Evolutionary conservation across 2,329 filamentous ascomycete species (phyloP), one percentile per base, ranked within the genome.

Genomic region (Kalmusia sp.): DNA sequence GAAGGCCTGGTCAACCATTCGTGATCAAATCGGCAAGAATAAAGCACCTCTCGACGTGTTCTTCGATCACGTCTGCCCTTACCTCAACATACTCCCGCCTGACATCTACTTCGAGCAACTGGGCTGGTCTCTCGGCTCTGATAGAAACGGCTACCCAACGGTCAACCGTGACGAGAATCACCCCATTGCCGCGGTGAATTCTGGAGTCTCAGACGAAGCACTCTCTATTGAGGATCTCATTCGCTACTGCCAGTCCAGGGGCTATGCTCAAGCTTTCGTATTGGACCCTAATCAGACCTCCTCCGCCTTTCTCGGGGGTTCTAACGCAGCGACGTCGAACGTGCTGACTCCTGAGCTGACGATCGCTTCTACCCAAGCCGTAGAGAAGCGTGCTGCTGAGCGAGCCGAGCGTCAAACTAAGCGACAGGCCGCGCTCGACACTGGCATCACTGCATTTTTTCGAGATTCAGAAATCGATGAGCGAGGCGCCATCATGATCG

Each of bases 1-100:
- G 41, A 83, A 82, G 63, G 80, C 82, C 15, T 85, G 83, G 74
- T 84, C 82, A 27, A 76, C 78, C 54, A 74, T 83, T 41, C 78
- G 82, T 41, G 82, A 84, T 60, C 72, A 78, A 38, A 65, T 80
- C 47, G 79, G 81, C 61, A 79, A 79, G 57, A 68, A 72, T 19
- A 72, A 77, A 27, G 76, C 80, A 21, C 73, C 78, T 38, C 72
- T 85, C 31, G 74, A 80, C 41, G 65, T 73, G 8, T 84, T 83
- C 68, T 73, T 84, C 39, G 55, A 59, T 14, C 58, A 80, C 53
- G 76, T 75, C 40, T 78, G 77, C 52, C 76, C 77, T 38, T 67
- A 77, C 48, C 79, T 84, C 66, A 75, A 76, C 21, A 73, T 85
- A 49, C 67, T 80, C 43, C 63, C 74, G 19, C 79, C 80, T 17